phyloP scores from a whole-genome alignment of 1,139 yeast genomes.

The Eremothecium coryli region DNA sequence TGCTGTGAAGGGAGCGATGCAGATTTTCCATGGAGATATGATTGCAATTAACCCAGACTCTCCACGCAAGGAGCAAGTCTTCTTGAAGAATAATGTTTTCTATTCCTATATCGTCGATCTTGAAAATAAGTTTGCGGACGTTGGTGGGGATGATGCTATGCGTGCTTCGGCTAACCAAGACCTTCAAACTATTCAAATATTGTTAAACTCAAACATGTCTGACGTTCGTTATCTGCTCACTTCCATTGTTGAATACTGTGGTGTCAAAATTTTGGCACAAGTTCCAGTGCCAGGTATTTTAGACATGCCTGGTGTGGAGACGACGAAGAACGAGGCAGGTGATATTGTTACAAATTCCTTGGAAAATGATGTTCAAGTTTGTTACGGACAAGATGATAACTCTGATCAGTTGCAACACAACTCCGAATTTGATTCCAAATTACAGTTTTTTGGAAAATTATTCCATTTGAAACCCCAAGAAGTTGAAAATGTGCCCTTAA shows the following conservation, averaged over 20 bases:
- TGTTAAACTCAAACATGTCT: slow-evolving; percentile 56
- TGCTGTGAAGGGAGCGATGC: slow-evolving; percentile 74
- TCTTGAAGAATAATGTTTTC: slow-evolving; percentile 73
- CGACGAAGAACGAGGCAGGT: slow-evolving; percentile 29
- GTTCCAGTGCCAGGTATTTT: slow-evolving; percentile 97
- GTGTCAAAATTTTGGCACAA: slow-evolving; percentile 82
- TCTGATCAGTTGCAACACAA: slow-evolving; percentile 38
- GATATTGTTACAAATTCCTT: slow-evolving; percentile 29
- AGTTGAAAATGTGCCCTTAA: slow-evolving; percentile 45
- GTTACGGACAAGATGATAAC: slow-evolving; percentile 70
- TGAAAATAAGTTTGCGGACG: slow-evolving; percentile 49
- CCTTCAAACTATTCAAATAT: slow-evolving; percentile 56
- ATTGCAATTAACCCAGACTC: slow-evolving; percentile 77
- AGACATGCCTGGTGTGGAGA: slow-evolving; percentile 32
- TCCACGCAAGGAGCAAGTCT: slow-evolving; percentile 51
- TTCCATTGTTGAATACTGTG: slow-evolving; percentile 79
- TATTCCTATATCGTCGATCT: slow-evolving; percentile 77
- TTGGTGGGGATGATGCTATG: slow-evolving; percentile 84
- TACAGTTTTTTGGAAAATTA: slow-evolving; percentile 59
- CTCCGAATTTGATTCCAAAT: slow-evolving; percentile 43
- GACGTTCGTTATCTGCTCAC: slow-evolving; percentile 69
- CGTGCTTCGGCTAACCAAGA: slow-evolving; percentile 76
- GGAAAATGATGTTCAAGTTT: slow-evolving; percentile 23
- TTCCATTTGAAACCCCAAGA: slow-evolving; percentile 71
- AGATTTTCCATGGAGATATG: slow-evolving; percentile 64